These are phyloP conservation scores for Malbranchea cinnamomea DNA, from an alignment of 2,329 filamentous ascomycete genomes.

Conservation along the genomic window DNA sequence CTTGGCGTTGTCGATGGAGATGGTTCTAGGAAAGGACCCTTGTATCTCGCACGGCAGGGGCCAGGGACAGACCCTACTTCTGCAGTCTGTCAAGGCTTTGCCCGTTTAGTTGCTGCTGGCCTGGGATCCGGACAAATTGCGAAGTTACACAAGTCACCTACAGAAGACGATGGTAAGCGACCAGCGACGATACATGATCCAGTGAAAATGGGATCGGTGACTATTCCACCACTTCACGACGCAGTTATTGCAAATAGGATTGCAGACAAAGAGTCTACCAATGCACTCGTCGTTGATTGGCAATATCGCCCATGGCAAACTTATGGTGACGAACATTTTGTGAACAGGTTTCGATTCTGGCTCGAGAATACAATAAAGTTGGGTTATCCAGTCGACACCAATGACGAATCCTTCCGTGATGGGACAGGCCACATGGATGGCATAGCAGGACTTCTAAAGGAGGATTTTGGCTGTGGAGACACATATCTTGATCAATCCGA, in stretches of 20 bases:
- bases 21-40: not conserved
- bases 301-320: slow-evolving; percentile 13
- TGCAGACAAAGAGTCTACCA: not conserved
- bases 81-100: slow-evolving; percentile 11
- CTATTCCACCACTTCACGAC: too few species aligned
- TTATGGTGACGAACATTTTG: slow-evolving; percentile 6
- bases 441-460: slow-evolving; percentile 10
- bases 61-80: slow-evolving; percentile 15
- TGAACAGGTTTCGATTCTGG: slow-evolving; percentile 7
- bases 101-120: slow-evolving; percentile 1
- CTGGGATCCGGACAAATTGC: slow-evolving; percentile 1
- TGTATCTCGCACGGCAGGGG: slow-evolving; percentile 12
- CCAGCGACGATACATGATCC: too few species aligned
- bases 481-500: slow-evolving; percentile 15
- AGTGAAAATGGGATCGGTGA: slow-evolving; percentile 8
- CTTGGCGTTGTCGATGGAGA: slow-evolving; percentile 3
- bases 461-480: slow-evolving; percentile 11
- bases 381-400: slow-evolving; percentile 11
- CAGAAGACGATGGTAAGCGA: too few species aligned
- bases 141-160: too few species aligned
- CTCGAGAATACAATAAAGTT: slow-evolving; percentile 7
- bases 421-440: slow-evolving; percentile 19
- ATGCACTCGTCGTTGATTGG: slow-evolving; percentile 13
- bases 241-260: not conserved
- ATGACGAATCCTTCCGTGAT: slow-evolving; percentile 19